Conservation (phyloP, 345 rosid genomes). For the Bretschneidera sinensis region DNA sequence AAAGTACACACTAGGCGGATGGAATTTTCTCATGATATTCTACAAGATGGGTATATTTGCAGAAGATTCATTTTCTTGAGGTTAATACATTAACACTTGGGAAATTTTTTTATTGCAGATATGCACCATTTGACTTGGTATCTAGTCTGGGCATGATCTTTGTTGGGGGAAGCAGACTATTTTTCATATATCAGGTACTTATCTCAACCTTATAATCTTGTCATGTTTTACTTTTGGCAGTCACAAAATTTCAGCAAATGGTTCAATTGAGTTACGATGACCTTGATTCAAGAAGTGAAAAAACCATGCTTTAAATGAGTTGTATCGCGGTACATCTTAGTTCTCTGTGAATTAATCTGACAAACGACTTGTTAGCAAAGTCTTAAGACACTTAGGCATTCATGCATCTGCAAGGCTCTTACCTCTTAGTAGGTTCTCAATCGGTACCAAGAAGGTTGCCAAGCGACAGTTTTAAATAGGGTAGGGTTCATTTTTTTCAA, state of each 20-base stretch:
- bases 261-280: neutral
- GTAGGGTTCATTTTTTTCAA: neutral
- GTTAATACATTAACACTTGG: conserved; percentile 5
- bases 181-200: conserved; percentile 23
- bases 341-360: neutral
- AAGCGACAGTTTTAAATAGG: too few species aligned
- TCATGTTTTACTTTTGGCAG: neutral
- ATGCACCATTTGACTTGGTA: conserved; percentile 3
- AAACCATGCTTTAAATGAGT: neutral
- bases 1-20: neutral
- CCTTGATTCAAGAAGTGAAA: neutral
- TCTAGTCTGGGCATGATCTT: neutral
- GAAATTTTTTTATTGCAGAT: conserved; percentile 15
- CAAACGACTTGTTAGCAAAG: too few species aligned
- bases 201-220: neutral
- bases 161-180: conserved; percentile 3
- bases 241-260: neutral
- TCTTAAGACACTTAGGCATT: too few species aligned
- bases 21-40: neutral
- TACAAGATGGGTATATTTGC: neutral
- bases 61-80: neutral
- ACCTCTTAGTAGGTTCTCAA: too few species aligned
- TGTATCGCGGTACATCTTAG: neutral
- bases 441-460: too few species aligned
- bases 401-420: too few species aligned